Conservation (phyloP, 2,329 filamentous ascomycete genomes). For the Pseudofabraea citricarpa region DNA sequence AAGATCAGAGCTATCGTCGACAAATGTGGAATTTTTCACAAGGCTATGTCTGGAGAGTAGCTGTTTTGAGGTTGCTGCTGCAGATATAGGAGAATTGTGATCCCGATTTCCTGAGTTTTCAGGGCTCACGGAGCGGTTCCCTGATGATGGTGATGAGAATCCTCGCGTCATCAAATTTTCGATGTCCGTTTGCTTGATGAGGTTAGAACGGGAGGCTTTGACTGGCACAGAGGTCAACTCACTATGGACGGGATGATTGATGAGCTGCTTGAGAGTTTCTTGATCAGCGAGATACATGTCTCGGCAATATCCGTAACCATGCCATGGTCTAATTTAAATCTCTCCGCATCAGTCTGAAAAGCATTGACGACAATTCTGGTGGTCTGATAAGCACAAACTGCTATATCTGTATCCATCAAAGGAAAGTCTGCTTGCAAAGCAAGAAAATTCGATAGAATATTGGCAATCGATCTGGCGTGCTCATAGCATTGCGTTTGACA, state of each 20-base stretch:
- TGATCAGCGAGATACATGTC: not conserved
- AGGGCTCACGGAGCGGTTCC: not conserved
- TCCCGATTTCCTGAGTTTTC: not conserved
- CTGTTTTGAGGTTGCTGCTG: not conserved
- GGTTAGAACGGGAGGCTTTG: not conserved
- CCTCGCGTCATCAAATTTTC: not conserved
- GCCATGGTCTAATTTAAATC: not conserved
- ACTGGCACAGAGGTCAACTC: not conserved
- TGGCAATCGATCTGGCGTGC: not conserved
- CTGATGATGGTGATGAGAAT: not conserved
- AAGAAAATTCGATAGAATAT: not conserved
- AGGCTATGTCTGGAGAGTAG: not conserved
- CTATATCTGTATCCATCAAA: not conserved
- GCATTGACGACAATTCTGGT: not conserved
- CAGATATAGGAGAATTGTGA: not conserved
- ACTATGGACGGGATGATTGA: not conserved
- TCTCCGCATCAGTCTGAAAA: not conserved
- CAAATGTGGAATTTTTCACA: not conserved
- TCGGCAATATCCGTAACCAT: not conserved
- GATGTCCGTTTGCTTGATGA: not conserved
- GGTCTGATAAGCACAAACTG: conserved; percentile 1
- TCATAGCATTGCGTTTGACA: not conserved
- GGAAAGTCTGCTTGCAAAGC: not conserved
- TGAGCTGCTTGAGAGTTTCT: not conserved
- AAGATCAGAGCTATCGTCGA: not conserved